Base-by-base conservation (phyloP, 257 asterid species). In the Solanum clarkiae region DNA sequence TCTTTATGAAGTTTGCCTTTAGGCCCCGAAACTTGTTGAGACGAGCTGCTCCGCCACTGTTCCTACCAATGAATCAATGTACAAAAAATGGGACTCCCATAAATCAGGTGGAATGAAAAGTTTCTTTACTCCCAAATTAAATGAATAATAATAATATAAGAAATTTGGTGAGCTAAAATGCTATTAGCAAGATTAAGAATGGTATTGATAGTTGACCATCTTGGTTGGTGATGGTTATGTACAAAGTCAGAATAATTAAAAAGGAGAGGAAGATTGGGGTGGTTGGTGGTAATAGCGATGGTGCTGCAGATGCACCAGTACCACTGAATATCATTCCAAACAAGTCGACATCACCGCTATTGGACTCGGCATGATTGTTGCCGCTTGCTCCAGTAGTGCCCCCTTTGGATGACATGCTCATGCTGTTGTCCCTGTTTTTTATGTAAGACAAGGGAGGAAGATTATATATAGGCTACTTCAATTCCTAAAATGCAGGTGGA, bases 291-390 rank as follows among this genome's bases (percentile, higher is more conserved):
- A 65, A 22, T 26, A 69, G 51, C 14, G 84, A 57, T 71, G 85
- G 51, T 75, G 80, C 72, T 55, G 88, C 44, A 45, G 88, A 77
- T 53, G 82, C 82, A 53, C 82, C 62, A 4, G 69, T 85, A 36
- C 82, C 89, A 26, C 88, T 87, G 71, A 85, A 87, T 63, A 85
- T 74, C 86, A 87, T 81, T 54, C 88, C 87, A 15, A 71, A 81
- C 80, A 63, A 65, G 70, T 84, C 86, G 62, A 59, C 84, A 45
- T 72, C 85, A 22, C 87, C 82, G 7, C 84, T 66, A 18, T 81
- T 63, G 81, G 85, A 81, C 36, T 81, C 49, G 36, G 62, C 53
- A 20, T 68, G 45, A 49, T 55, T 40, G 12, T 56, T 42, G 49
- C 84, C 36, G 80, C 49, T 75, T 49, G 71, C 85, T 51, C 80